Base-by-base conservation (phyloP, 1,139 yeast species). In the Diutina scorzettiae region DNA sequence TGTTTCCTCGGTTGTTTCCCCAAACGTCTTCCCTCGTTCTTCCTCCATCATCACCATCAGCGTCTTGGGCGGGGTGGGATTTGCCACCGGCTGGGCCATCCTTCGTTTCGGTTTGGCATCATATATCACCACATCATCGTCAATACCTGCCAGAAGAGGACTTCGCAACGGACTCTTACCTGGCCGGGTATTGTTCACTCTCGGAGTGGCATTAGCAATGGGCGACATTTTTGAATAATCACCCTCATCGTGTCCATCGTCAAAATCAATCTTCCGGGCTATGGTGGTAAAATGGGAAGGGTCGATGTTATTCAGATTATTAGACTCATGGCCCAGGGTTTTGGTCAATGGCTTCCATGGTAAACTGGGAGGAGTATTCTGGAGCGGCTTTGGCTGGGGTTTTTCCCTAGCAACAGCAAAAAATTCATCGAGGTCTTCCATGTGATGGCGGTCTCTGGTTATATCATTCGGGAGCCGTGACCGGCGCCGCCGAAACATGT, bases 341-440 rank as follows among this genome's bases (percentile, higher is more conserved):
- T 23, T 16, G 17, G 39, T 4, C 21, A n/a, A n/a, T n/a, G n/a
- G n/a, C n/a, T n/a, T n/a, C n/a, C n/a, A 8, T 11, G 39, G 39
- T 1, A 21, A 14, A 14, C 27, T 21, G 5, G 39, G 28, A 11
- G 39, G 39, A n/a, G 27, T 21, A 4, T 16, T 17, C 23, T 34
- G 14, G 17, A 19, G 28, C 33, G 14, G 14, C 31, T 28, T n/a
- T 28, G 31, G 31, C 31, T 8, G 14, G n/a, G 14, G 31, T 28
- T 7, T 6, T 5, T 24, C 4, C 6, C 17, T 20, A n/a, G 39
- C 28, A 16, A n/a, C 18, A 19, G 39, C 28, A 23, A 34, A 34
- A 16, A 34, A 34, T 19, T 34, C 39, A 16, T 34, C 39, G 12
- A 34, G 11, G 19, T 34, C 39, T n/a, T 34, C 39, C 39, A 34